phyloP scores from a whole-genome alignment of 2,329 filamentous ascomycete genomes.

The Xylariales sp. region DNA sequence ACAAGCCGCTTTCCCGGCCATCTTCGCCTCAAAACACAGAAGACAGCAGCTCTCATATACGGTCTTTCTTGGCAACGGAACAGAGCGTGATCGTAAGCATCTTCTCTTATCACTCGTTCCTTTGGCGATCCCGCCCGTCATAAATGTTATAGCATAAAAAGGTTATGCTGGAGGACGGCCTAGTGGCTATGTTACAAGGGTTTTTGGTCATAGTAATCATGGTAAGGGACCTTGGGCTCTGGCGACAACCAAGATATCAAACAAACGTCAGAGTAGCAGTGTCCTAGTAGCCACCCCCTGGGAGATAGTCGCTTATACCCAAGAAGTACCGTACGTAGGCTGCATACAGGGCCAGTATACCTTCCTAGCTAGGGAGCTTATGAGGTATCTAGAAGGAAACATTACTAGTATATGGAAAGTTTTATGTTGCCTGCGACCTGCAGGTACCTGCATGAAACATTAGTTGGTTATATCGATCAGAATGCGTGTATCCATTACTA shows the following conservation, averaged over 20 bases:
- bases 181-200: conserved; percentile 13
- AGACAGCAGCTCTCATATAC: not conserved
- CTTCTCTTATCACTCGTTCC: conserved; percentile 1
- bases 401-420: too few species aligned
- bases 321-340: too few species aligned
- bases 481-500: too few species aligned
- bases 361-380: too few species aligned
- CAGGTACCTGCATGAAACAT: too few species aligned
- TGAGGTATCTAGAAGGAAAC: too few species aligned
- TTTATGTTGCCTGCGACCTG: too few species aligned
- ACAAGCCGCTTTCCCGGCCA: conserved; percentile 21
- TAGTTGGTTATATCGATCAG: too few species aligned
- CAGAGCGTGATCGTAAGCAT: not conserved
- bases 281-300: too few species aligned
- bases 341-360: too few species aligned
- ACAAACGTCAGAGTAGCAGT: too few species aligned
- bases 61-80: not conserved
- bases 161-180: conserved; percentile 2
- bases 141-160: not conserved
- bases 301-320: too few species aligned
- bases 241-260: not conserved
- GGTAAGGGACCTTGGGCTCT: not conserved
- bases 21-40: conserved; percentile 1
- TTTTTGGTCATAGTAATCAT: not conserved
- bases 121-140: not conserved